A percentile compares a stretch with the other conserved stretches of the same genome.
phyloP scores from a whole-genome alignment of 2,329 filamentous ascomycete genomes.

The Pseudocercospora fijiensis region DNA sequence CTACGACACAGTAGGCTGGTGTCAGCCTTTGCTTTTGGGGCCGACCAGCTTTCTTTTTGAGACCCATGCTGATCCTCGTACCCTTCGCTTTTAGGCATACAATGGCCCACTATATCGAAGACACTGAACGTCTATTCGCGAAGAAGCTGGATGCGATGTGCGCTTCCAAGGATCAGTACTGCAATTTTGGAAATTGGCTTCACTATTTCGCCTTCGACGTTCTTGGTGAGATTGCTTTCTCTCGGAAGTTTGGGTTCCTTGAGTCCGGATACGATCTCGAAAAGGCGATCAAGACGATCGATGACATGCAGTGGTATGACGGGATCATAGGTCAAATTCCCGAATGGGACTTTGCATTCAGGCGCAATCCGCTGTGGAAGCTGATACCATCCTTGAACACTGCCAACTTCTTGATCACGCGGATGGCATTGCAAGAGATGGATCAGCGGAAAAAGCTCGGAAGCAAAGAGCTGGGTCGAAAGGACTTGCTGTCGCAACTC shows the following conservation, averaged over 20 bases:
- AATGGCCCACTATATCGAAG: conserved; percentile 53
- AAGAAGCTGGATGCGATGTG: conserved; percentile 46
- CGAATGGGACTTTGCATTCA: conserved; percentile 50
- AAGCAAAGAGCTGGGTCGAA: conserved; percentile 48
- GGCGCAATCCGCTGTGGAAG: conserved; percentile 53
- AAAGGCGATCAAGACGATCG: conserved; percentile 53
- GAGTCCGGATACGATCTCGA: conserved; percentile 53
- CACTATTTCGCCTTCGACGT: conserved; percentile 43
- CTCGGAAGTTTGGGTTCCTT: conserved; percentile 54
- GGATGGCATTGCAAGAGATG: conserved; percentile 55
- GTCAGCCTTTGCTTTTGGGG: too few species aligned
- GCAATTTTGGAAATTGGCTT: conserved; percentile 48
- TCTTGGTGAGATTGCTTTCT: conserved; percentile 42
- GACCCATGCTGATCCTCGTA: too few species aligned
- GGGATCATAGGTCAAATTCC: conserved; percentile 55
- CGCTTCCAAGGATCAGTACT: conserved; percentile 37
- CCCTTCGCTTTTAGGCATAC: too few species aligned
- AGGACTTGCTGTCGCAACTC: conserved; percentile 53
- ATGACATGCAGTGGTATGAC: conserved; percentile 55
- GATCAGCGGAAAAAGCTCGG: conserved; percentile 48
- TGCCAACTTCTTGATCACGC: conserved; percentile 52
- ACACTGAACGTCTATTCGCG: conserved; percentile 51
- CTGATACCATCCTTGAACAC: conserved; percentile 47
- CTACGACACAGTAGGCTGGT: too few species aligned
- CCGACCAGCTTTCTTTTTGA: too few species aligned